Evolutionary conservation across 2,329 filamentous ascomycete species (phyloP).

Genomic region (Apiospora malaysiana): DNA sequence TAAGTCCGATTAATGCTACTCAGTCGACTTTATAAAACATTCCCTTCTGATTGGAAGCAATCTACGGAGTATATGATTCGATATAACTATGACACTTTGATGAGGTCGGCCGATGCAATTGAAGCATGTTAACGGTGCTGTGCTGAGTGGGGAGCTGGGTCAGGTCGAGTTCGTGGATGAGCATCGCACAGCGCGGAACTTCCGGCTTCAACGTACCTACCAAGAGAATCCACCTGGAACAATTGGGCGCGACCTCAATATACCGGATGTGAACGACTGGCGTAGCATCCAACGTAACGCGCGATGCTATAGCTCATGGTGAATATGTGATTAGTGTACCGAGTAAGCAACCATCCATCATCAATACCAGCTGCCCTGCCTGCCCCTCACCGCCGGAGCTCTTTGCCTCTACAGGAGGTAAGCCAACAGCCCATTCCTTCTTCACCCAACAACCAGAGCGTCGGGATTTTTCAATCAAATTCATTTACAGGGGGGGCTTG

Average conservation of each 20-base stretch:
- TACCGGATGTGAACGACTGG: neutral
- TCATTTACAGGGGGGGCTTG: no score
- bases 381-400: neutral
- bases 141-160: neutral
- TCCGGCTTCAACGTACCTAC: neutral
- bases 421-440: no score
- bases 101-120: no score
- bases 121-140: neutral
- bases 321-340: neutral
- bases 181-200: neutral
- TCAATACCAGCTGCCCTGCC: neutral
- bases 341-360: neutral
- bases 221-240: neutral
- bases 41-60: no score
- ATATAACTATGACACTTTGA: no score
- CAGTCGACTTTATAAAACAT: neutral
- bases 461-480: neutral
- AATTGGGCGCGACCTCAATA: neutral
- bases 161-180: neutral
- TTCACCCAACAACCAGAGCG: neutral
- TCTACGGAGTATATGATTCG: no score
- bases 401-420: no score
- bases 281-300: neutral
- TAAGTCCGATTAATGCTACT: neutral
- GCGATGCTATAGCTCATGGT: neutral